A percentile compares a stretch with the other conserved stretches of the same genome.
Conservation (phyloP, 2,329 filamentous ascomycete species). For the Aspergillus pseudoglaucus region DNA sequence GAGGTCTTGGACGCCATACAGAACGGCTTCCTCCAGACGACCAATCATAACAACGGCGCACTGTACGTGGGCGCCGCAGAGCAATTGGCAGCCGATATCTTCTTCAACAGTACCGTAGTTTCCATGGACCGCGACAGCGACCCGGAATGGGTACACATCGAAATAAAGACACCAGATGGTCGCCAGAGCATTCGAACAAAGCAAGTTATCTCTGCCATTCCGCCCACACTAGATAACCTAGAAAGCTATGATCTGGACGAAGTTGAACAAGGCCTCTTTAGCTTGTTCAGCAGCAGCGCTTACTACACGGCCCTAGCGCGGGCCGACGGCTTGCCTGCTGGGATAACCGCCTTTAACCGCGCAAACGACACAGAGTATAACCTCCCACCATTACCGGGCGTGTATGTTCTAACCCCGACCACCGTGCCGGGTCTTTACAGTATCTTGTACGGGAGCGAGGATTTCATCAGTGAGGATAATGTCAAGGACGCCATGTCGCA, state of each 20-base stretch:
- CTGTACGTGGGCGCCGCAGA: conserved; percentile 35
- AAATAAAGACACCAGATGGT: conserved; percentile 19
- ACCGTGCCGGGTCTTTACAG: neutral
- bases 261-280: conserved; percentile 26
- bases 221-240: conserved; percentile 29
- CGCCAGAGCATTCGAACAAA: conserved; percentile 26
- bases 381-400: conserved; percentile 3
- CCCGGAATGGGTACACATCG: conserved; percentile 16
- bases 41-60: conserved; percentile 33
- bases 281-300: conserved; percentile 14
- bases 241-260: conserved; percentile 25
- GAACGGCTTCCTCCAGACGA: conserved; percentile 22
- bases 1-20: conserved; percentile 28
- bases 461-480: neutral
- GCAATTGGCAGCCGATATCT: conserved; percentile 31
- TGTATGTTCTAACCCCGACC: conserved; percentile 5
- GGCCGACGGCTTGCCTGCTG: conserved; percentile 17
- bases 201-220: conserved; percentile 32
- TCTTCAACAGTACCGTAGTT: conserved; percentile 32
- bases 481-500: conserved; percentile 3
- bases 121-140: conserved; percentile 23
- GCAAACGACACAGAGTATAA: conserved; percentile 6
- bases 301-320: conserved; percentile 29
- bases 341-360: conserved; percentile 4
- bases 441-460: conserved; percentile 3